Conservation (phyloP, 768 basidiomycete genomes). For the Hygrocybe coccinea region DNA sequence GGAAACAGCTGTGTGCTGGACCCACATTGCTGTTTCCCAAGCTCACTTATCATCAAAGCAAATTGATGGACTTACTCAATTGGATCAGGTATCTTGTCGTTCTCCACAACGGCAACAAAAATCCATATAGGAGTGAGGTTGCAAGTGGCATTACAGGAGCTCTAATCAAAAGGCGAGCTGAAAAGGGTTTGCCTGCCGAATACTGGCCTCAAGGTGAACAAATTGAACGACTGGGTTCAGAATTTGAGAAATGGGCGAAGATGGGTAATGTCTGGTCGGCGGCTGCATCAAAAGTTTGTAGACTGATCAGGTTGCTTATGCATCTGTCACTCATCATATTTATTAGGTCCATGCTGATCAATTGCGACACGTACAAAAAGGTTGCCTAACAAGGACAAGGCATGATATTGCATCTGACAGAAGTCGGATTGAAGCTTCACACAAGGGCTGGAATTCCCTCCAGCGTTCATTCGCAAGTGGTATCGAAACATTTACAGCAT, state of each 20-base stretch:
- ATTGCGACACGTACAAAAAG: constrained; percentile 24
- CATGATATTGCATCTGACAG: constrained; percentile 23
- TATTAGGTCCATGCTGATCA: constrained; percentile 23
- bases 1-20: too few species aligned
- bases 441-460: constrained; percentile 27
- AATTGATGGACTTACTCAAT: too few species aligned
- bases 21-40: too few species aligned
- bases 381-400: constrained; percentile 19
- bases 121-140: constrained; percentile 1
- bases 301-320: neutral
- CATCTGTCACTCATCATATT: neutral
- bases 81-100: constrained; percentile 13
- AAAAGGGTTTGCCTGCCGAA: constrained; percentile 3
- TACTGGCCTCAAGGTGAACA: constrained; percentile 20
- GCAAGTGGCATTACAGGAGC: constrained; percentile 10
- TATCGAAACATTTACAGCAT: constrained; percentile 20
- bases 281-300: constrained; percentile 14
- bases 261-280: constrained; percentile 17
- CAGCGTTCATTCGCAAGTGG: constrained; percentile 20
- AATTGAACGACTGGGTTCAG: constrained; percentile 8
- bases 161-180: constrained; percentile 9
- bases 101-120: constrained; percentile 11
- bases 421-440: constrained; percentile 25
- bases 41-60: too few species aligned
- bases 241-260: constrained; percentile 12